phyloP scores from a whole-genome alignment of 225 moss, liverwort and hornwort species.

The Takakia lepidozioides region DNA sequence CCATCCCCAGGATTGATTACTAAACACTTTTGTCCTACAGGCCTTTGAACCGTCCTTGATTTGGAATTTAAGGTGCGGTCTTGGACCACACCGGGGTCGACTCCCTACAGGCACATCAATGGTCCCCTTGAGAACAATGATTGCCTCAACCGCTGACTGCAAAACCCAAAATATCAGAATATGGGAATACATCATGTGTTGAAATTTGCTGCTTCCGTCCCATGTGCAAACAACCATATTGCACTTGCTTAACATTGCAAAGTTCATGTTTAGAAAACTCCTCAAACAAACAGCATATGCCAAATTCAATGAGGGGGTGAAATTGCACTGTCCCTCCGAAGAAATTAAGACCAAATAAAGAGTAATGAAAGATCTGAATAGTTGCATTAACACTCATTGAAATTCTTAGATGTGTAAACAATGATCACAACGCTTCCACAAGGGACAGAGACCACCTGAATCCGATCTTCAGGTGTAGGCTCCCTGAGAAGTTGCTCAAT shows the following conservation, averaged over 20 bases:
- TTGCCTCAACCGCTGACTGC: constrained; percentile 53
- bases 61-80: constrained; percentile 3
- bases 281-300: no score
- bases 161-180: constrained; percentile 5
- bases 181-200: not conserved
- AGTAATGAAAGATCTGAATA: no score
- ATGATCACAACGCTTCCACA: no score
- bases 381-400: no score
- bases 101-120: constrained; percentile 5
- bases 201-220: not conserved
- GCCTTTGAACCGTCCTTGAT: constrained; percentile 23
- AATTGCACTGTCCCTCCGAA: no score
- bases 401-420: no score
- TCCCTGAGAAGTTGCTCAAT: constrained; percentile 79
- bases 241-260: no score
- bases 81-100: constrained; percentile 1
- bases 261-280: no score
- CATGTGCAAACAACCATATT: not conserved
- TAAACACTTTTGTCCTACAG: constrained; percentile 69
- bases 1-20: no score
- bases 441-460: constrained; percentile 33
- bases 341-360: no score
- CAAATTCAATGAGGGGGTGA: no score
- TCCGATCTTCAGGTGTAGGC: constrained; percentile 94
- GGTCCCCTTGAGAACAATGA: constrained; percentile 26